Conservation (phyloP, 2,329 filamentous ascomycete genomes). For the Aspergillus pseudonomiae region DNA sequence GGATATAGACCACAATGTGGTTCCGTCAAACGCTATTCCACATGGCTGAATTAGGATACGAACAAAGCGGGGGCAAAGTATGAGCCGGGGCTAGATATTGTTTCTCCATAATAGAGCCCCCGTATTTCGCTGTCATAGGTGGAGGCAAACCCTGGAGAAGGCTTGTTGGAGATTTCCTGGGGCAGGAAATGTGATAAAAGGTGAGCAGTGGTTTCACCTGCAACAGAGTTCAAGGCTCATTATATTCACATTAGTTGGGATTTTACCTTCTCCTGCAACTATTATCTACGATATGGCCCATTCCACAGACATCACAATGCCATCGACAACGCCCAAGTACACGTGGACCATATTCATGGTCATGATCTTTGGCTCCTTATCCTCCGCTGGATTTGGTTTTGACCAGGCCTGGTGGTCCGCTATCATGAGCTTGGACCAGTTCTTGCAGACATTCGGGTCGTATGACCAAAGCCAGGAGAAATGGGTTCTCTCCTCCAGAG, state of each 20-base stretch:
- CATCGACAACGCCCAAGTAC: too few relatives aligned
- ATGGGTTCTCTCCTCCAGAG: slow-evolving; percentile 7
- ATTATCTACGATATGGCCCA: neutral
- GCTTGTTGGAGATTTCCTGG: too few relatives aligned
- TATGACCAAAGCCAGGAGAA: neutral
- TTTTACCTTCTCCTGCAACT: neutral
- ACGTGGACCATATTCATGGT: slow-evolving; percentile 10
- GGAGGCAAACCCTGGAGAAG: neutral
- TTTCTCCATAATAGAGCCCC: neutral
- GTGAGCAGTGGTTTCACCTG: neutral
- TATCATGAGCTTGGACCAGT: slow-evolving; percentile 16
- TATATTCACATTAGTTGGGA: neutral
- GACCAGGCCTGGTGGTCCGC: slow-evolving; percentile 23
- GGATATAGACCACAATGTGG: neutral
- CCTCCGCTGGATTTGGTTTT: slow-evolving; percentile 22
- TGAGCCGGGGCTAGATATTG: neutral
- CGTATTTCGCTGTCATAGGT: neutral
- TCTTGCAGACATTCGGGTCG: slow-evolving; percentile 12
- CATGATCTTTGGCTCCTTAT: slow-evolving; percentile 17
- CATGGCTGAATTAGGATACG: neutral
- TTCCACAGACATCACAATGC: neutral
- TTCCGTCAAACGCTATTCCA: neutral
- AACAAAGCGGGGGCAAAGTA: neutral
- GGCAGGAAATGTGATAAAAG: neutral
- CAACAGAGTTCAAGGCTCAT: neutral